Conservation (phyloP, 805 yeast species). For the Candida tallmaniae region DNA sequence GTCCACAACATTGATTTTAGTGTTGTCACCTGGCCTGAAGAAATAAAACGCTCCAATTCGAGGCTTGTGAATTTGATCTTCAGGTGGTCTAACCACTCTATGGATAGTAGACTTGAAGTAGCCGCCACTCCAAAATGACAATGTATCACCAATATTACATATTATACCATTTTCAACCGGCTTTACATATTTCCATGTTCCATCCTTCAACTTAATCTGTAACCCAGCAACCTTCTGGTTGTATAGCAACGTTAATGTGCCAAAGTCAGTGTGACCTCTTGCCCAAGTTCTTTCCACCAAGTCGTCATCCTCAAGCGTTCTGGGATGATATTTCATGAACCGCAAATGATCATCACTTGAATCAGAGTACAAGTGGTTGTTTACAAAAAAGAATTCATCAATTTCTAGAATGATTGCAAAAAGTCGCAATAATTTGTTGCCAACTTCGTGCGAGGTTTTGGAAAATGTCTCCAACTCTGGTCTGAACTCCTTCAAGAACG, state of each 20-base stretch:
- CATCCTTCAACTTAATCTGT: conserved; percentile 24
- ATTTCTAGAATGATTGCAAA: conserved; percentile 32
- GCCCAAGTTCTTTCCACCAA: conserved; percentile 29
- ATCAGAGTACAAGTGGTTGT: conserved; percentile 26
- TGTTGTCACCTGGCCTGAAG: conserved; percentile 29
- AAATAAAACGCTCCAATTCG: conserved; percentile 33
- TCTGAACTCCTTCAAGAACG: conserved; percentile 17
- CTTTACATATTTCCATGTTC: conserved; percentile 31
- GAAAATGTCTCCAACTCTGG: conserved; percentile 19
- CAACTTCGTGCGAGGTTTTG: conserved; percentile 15
- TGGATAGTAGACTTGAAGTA: conserved; percentile 32
- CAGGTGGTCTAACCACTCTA: conserved; percentile 32
- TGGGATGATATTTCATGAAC: conserved; percentile 30
- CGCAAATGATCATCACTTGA: conserved; percentile 31
- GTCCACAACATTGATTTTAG: conserved; percentile 23
- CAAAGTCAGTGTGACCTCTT: conserved; percentile 34
- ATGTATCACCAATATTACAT: conserved; percentile 33
- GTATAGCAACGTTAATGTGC: conserved; percentile 29
- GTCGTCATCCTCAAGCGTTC: conserved; percentile 24
- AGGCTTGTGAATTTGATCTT: conserved; percentile 25
- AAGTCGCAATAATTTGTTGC: conserved; percentile 16
- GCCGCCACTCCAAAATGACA: conserved; percentile 32
- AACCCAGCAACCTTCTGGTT: conserved; percentile 34
- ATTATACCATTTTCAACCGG: conserved; percentile 29
- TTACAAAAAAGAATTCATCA: conserved; percentile 26